Evolutionary conservation across 78 protist species (phyloP), one percentile per base, ranked within the genome.

Genomic region (Protostelium mycophagum): DNA sequence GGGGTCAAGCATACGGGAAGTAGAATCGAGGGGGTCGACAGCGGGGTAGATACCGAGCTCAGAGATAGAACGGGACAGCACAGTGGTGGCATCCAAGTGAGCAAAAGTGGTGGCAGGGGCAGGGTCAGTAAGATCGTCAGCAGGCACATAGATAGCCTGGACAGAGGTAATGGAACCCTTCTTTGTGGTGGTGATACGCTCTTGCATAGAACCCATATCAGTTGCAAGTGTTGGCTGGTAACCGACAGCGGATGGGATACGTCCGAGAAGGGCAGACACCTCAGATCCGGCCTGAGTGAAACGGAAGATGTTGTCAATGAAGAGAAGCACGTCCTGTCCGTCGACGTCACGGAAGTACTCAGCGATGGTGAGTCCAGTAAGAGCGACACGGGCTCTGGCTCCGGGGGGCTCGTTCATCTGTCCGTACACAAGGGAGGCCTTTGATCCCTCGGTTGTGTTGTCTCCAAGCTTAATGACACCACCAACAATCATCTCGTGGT

Each of bases 371-470:
- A 99, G 95, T 87, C 98, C 99, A 31, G 99, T 97, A 36, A 98
- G 95, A 89, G 99, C 99, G 83, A 99, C 99, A 90, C 99, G 99
- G 89, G 99, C 99, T 87, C 99, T 98, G 88, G 99, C 99, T 88
- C 99, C 99, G 0, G 99, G 99, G 87, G 99, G 99, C 95, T 98
- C 99, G 97, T 99, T 99, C 99, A 99, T 99, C 97, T 99, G 99
- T 28, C 99, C 99, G 97, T 98, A 99, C 87, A 99, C 99, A 28
- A 99, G 97, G 36, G 99, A 97, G 88, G 97, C 99, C 97, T 98
- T 97, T 63, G 99, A 97, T 63, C 95, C 96, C 37, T 87, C 85
- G 38, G 63, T 94, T 28, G 83, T 88, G 73, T 90, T 95, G 23
- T 93, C 93, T 51, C 91, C 91, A 39, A 97, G 96, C 89, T 97